A percentile compares a stretch with the other conserved stretches of the same genome.
Evolutionary conservation across 106 monocot genomes (phyloP).

Genomic region (Iris macrosiphon): DNA sequence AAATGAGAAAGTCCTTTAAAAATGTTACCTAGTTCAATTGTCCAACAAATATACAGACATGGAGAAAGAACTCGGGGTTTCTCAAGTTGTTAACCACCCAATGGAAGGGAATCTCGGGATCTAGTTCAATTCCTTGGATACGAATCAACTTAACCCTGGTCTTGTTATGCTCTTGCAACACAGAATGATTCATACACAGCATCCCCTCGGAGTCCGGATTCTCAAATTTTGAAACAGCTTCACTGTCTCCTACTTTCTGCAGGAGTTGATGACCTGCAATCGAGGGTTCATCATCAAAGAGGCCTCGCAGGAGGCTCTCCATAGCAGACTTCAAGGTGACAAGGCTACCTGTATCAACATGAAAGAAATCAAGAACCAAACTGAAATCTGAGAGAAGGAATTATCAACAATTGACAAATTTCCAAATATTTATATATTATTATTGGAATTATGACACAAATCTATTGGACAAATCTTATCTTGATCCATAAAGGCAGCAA

Average conservation of each 20-base stretch:
- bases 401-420: no score
- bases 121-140: conserved; percentile 78
- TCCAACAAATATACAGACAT: conserved; percentile 58
- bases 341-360: conserved; percentile 23
- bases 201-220: conserved; percentile 8
- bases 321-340: conserved; percentile 51
- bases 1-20: no score
- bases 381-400: no score
- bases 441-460: no score
- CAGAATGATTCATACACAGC: no score
- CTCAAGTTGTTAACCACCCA: conserved; percentile 85
- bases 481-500: no score
- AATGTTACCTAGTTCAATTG: no score
- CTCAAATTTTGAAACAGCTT: conserved; percentile 6
- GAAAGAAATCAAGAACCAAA: no score
- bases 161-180: conserved; percentile 12
- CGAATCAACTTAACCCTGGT: conserved; percentile 52
- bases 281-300: conserved; percentile 23
- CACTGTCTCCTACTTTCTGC: not conserved
- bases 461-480: no score
- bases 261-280: not conserved
- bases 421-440: no score
- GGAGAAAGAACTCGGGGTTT: conserved; percentile 83
- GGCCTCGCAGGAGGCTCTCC: conserved; percentile 49
- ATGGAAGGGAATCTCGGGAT: conserved; percentile 55